Conservation (phyloP, 2,329 filamentous ascomycete species). For the Tricladium varicosporioides region DNA sequence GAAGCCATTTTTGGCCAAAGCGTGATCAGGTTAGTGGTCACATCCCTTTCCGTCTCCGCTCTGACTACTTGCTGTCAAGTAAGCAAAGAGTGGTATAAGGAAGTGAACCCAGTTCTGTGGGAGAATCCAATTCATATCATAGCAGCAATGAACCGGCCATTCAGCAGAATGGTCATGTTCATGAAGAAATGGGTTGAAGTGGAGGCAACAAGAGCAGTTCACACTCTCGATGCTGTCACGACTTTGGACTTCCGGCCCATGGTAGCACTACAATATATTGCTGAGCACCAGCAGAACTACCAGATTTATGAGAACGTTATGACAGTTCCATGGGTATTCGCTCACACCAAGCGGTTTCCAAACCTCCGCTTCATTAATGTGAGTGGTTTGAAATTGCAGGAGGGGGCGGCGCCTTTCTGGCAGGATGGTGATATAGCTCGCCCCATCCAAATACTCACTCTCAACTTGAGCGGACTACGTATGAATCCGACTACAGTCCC, state of each 20-base stretch:
- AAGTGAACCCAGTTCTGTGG: conserved; percentile 21
- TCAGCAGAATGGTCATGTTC: conserved; percentile 10
- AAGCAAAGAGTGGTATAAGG: conserved; percentile 15
- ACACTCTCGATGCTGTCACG: conserved; percentile 44
- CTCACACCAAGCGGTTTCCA: conserved; percentile 1
- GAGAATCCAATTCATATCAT: conserved; percentile 20
- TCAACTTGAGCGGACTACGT: not conserved
- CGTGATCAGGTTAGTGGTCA: conserved; percentile 13
- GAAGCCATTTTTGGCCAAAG: conserved; percentile 11
- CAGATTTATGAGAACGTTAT: conserved; percentile 3
- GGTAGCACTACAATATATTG: not conserved
- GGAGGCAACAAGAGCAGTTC: conserved; percentile 23
- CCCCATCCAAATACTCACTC: not conserved
- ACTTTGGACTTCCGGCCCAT: conserved; percentile 46
- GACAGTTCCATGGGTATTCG: conserved; percentile 1
- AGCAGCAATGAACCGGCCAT: conserved; percentile 8
- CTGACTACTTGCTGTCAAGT: conserved; percentile 16
- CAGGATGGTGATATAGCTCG: not conserved
- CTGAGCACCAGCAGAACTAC: not conserved
- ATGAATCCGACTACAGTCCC: not conserved
- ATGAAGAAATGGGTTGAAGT: not conserved
- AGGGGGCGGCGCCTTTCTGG: not conserved
- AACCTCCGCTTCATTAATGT: conserved; percentile 16
- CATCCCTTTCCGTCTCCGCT: conserved; percentile 14
- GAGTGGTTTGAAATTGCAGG: not conserved